Percentiles rank a stretch among this genome's conserved stretches.
These are phyloP conservation scores for Verticillium alfalfae DNA, from an alignment of 2,329 filamentous ascomycete genomes.

Conservation along the genomic window DNA sequence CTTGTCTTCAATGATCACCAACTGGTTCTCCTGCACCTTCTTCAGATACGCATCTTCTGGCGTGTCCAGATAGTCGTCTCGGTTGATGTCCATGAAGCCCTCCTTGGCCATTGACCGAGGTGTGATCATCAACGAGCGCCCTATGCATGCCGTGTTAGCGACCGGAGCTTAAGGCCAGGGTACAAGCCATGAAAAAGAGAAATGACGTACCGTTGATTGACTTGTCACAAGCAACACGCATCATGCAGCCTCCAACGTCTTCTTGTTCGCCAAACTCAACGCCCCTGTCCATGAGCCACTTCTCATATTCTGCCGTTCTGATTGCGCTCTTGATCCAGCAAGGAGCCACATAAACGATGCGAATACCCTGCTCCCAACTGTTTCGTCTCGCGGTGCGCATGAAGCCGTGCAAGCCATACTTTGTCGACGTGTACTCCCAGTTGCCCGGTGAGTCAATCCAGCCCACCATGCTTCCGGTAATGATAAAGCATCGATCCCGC, in stretches of 20 bases:
- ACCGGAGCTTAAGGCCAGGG: background rate
- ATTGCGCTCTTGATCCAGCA: conserved; percentile 32
- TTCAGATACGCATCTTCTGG: conserved; percentile 29
- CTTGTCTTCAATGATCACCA: conserved; percentile 34
- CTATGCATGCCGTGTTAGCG: conserved; percentile 8
- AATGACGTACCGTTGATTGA: conserved; percentile 19
- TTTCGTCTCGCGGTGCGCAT: conserved; percentile 32
- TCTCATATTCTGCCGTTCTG: conserved; percentile 31
- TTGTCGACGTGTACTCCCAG: conserved; percentile 35
- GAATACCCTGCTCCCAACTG: conserved; percentile 32
- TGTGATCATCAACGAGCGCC: conserved; percentile 32
- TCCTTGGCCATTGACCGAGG: conserved; percentile 28
- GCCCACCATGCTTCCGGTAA: conserved; percentile 40
- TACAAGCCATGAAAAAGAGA: too few relatives aligned
- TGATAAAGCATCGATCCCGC: conserved; percentile 40
- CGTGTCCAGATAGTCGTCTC: conserved; percentile 25
- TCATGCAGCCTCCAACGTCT: conserved; percentile 24
- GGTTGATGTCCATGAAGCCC: conserved; percentile 31
- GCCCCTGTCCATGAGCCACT: conserved; percentile 28
- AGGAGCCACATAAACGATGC: conserved; percentile 40
- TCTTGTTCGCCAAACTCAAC: conserved; percentile 31
- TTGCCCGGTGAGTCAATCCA: conserved; percentile 39
- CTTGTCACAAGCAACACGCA: conserved; percentile 24
- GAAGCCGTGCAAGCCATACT: conserved; percentile 36
- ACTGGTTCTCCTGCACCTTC: conserved; percentile 28